A percentile compares a stretch with the other conserved stretches of the same genome.
These are phyloP conservation scores for Trichoderma sp. DNA, from an alignment of 2,329 filamentous ascomycete species.

Conservation along the genomic window DNA sequence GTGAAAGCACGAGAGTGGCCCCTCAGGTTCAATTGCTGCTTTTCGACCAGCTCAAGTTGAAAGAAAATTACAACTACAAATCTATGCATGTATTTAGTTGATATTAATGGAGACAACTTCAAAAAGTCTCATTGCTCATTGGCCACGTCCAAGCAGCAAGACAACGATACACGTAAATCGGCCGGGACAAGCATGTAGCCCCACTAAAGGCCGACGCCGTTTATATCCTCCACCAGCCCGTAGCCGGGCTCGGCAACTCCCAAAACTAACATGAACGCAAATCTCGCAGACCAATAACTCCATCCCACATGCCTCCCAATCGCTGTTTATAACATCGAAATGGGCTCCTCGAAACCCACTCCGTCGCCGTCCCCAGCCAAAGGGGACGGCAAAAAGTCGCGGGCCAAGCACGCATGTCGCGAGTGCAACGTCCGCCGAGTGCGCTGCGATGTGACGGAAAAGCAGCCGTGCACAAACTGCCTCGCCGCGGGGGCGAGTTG, in stretches of 20 bases:
- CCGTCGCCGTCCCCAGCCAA: conserved; percentile 20
- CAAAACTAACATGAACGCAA: background rate
- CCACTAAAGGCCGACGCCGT: conserved; percentile 4
- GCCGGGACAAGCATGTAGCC: conserved; percentile 2
- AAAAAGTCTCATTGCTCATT: background rate
- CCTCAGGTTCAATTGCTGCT: background rate
- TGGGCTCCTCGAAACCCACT: conserved; percentile 10
- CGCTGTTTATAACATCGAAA: background rate
- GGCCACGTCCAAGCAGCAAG: background rate
- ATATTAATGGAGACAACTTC: background rate
- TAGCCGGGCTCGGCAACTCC: conserved; percentile 5
- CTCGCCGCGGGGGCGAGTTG: conserved; percentile 35
- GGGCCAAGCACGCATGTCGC: conserved; percentile 44
- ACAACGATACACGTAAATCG: background rate
- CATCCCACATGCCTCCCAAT: background rate
- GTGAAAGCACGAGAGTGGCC: background rate
- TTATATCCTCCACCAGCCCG: background rate
- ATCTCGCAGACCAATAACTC: background rate
- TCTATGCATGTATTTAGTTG: background rate
- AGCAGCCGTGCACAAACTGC: conserved; percentile 42
- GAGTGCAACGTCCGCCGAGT: conserved; percentile 43
- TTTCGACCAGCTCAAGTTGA: background rate
- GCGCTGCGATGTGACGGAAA: conserved; percentile 43
- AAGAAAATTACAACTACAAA: background rate
- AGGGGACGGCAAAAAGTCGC: conserved; percentile 38